phyloP scores from a whole-genome alignment of 1,284 basidiomycete genomes.

The Fomitiporia mediterranea region DNA sequence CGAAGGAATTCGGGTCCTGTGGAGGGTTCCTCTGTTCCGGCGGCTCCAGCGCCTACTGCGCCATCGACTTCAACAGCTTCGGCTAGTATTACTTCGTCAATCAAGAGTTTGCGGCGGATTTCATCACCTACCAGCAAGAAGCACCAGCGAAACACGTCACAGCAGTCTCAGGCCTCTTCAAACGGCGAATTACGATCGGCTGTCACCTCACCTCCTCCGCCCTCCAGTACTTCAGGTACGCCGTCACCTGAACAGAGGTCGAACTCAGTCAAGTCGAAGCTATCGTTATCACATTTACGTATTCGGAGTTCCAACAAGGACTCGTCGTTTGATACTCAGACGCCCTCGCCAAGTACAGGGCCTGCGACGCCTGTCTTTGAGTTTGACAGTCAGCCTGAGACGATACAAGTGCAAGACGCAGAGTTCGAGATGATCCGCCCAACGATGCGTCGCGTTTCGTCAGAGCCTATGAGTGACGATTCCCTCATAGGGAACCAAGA shows the following conservation, averaged over 20 bases:
- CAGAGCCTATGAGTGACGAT: conserved; percentile 52
- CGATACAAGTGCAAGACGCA: conserved; percentile 69
- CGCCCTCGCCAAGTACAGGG: conserved; percentile 24
- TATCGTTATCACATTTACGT: conserved; percentile 56
- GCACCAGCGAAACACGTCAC: conserved; percentile 14
- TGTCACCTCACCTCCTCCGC: conserved; percentile 22
- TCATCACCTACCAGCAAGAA: conserved; percentile 20
- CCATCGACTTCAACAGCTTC: not conserved
- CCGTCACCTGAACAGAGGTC: conserved; percentile 23
- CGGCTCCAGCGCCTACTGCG: not conserved
- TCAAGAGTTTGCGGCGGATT: conserved; percentile 24
- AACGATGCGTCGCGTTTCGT: conserved; percentile 39
- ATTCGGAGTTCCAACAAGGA: conserved; percentile 29
- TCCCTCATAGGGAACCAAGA: conserved; percentile 24
- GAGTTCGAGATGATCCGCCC: conserved; percentile 76
- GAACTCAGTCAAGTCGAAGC: conserved; percentile 48
- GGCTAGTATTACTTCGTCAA: not conserved
- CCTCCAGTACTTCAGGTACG: not conserved
- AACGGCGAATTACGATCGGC: conserved; percentile 25
- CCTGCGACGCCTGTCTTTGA: conserved; percentile 25
- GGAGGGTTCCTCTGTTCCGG: not conserved
- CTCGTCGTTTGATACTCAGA: conserved; percentile 33
- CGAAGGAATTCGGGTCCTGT: conserved; percentile 6
- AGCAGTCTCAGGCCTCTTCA: conserved; percentile 20
- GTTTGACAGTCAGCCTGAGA: conserved; percentile 36